Base-by-base conservation (phyloP, 2,329 filamentous ascomycete genomes). In the Trichoderma gracile region DNA sequence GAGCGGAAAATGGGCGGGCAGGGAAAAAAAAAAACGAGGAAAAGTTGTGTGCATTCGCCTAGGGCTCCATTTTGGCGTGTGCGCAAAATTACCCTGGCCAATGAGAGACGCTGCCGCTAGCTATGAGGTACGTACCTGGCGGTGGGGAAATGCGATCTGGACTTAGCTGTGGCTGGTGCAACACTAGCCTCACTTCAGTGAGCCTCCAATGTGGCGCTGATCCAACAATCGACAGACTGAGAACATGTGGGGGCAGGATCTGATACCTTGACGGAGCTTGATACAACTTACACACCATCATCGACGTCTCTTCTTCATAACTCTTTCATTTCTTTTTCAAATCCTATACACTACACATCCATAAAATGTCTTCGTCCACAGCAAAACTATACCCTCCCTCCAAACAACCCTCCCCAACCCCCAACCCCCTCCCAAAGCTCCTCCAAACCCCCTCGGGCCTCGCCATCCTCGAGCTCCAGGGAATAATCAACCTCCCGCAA, bases 401-500 rank as follows among this genome's bases (percentile, higher is more conserved):
- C 1, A 70, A 71, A 23, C 64, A 57, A 43, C 19, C 45, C 23
- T 45, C 70, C 15, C 63, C 70, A 6, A 47, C 68, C n/a, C 60
- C 71, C 1, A 83, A 77, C 65, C 88, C 91, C 4, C 85, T 98
- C 5, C 95, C 95, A 1, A 76, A 84, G n/a, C 82, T 97, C 67
- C 85, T 98, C 17, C 91, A 93, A 71, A 97, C 94, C 0, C 95
- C 95, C 0, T 88, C 90, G 0, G 95, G 95, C 57, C 85, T 97
- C 46, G 94, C 94, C 19, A 82, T 99, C 52, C 82, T 99, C 64
- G 95, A 98, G 78, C 86, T 99, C 15, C 95, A 99, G 80, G 95
- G 93, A 67, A 92, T 87, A 15, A 89, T 99, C 78, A 94, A 96
- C 76, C 81, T 93, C 1, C 88, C 92, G 8, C 68, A 78, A 2